Conservation (phyloP, 768 basidiomycete genomes). For the Boletus rufocinnamomeus region DNA sequence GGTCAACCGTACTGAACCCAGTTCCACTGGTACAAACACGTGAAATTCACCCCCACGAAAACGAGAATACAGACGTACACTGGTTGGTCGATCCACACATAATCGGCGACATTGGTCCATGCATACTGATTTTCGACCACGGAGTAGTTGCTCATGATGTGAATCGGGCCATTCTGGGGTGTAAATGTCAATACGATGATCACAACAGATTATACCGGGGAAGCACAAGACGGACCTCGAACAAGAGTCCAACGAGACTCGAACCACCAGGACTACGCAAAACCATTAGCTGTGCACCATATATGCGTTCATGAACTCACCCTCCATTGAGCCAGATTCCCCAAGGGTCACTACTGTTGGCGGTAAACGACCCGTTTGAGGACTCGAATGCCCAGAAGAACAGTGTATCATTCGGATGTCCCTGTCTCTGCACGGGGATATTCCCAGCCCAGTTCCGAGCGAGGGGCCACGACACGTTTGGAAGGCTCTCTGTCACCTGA, state of each 20-base stretch:
- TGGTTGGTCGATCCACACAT: constrained; percentile 69
- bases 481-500: constrained; percentile 52
- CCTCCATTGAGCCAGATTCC: constrained; percentile 74
- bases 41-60: not conserved
- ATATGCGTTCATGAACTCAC: constrained; percentile 34
- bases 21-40: constrained; percentile 45
- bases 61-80: constrained; percentile 36
- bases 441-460: constrained; percentile 61
- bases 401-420: constrained; percentile 63
- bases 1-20: constrained; percentile 64
- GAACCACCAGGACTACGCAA: constrained; percentile 61
- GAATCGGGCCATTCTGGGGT: constrained; percentile 65
- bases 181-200: not conserved
- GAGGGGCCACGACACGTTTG: constrained; percentile 55
- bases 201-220: too few species aligned
- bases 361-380: constrained; percentile 54
- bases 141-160: constrained; percentile 51
- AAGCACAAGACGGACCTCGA: constrained; percentile 46
- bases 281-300: not conserved
- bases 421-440: constrained; percentile 56
- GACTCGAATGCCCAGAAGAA: constrained; percentile 70
- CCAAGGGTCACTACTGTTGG: constrained; percentile 53
- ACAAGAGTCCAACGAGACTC: constrained; percentile 59
- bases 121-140: constrained; percentile 50
- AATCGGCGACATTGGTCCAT: constrained; percentile 54